Evolutionary conservation across 2,329 filamentous ascomycete genomes (phyloP).

Genomic region (Allantophomopsis lycopodina): DNA sequence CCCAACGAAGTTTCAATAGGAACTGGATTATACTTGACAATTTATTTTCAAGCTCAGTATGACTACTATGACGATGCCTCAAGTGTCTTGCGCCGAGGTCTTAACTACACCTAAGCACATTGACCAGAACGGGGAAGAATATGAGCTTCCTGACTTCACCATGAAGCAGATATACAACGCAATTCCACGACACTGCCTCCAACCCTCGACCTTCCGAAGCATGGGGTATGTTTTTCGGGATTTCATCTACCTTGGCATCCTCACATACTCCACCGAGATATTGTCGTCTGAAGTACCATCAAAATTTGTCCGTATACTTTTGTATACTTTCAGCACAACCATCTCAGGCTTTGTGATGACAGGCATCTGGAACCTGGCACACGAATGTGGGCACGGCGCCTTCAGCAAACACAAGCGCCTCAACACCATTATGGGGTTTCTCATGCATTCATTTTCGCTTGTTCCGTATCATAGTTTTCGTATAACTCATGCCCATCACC

Average conservation of each 20-base stretch:
- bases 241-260: slow-evolving; percentile 31
- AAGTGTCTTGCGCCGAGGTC: too few species aligned
- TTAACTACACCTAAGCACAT: slow-evolving; percentile 10
- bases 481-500: slow-evolving; percentile 55
- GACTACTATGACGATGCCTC: too few species aligned
- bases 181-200: slow-evolving; percentile 50
- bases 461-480: slow-evolving; percentile 66
- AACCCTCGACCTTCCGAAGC: slow-evolving; percentile 38
- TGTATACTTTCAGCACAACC: slow-evolving; percentile 47
- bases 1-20: too few species aligned
- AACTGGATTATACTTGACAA: too few species aligned
- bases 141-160: slow-evolving; percentile 18
- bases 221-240: slow-evolving; percentile 46
- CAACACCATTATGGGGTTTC: slow-evolving; percentile 52
- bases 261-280: slow-evolving; percentile 32
- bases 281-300: slow-evolving; percentile 37
- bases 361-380: slow-evolving; percentile 58
- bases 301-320: slow-evolving; percentile 23
- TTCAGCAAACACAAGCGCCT: slow-evolving; percentile 43
- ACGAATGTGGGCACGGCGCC: slow-evolving; percentile 59
- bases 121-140: slow-evolving; percentile 18
- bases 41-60: too few species aligned
- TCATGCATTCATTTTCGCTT: slow-evolving; percentile 49
- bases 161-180: slow-evolving; percentile 25
- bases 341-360: slow-evolving; percentile 54